Conservation (phyloP, 345 rosid species). For the Zanthoxylum bungeanum region DNA sequence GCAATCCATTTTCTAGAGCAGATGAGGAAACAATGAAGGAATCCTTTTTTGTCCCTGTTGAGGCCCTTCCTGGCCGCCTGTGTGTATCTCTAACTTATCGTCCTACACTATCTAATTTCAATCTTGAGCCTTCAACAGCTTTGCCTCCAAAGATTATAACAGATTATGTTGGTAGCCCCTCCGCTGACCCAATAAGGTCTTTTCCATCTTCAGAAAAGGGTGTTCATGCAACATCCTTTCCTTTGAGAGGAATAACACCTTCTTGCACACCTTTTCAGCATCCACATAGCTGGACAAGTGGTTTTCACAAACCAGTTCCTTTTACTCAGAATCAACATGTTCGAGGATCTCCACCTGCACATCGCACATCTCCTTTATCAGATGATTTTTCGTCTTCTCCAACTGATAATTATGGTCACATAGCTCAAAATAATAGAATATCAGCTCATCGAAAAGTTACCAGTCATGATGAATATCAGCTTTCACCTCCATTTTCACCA, state of each 20-base stretch:
- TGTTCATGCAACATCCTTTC: conserved; percentile 51
- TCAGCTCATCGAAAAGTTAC: conserved; percentile 29
- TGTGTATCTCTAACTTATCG: conserved; percentile 63
- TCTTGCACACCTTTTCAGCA: conserved; percentile 54
- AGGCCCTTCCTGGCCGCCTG: conserved; percentile 75
- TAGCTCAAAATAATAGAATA: conserved; percentile 37
- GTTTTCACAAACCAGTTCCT: conserved; percentile 58
- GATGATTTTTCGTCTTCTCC: conserved; percentile 51
- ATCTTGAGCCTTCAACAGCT: conserved; percentile 55
- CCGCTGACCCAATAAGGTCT: conserved; percentile 71
- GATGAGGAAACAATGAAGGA: conserved; percentile 58
- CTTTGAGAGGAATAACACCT: conserved; percentile 47
- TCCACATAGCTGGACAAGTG: conserved; percentile 96
- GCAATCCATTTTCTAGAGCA: conserved; percentile 58
- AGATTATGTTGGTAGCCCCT: conserved; percentile 88
- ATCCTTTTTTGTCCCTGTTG: conserved; percentile 63
- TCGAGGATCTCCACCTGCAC: conserved; percentile 53
- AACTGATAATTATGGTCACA: conserved; percentile 33
- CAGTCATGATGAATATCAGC: conserved; percentile 61
- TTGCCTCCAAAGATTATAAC: conserved; percentile 73
- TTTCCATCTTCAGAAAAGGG: conserved; percentile 67
- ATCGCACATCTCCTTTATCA: conserved; percentile 37
- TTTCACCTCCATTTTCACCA: conserved; percentile 88
- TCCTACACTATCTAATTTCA: conserved; percentile 61
- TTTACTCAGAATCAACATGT: conserved; percentile 38